Evolutionary conservation across 306 rosid species (phyloP).

Genomic region (Vigna reflexopilosa): DNA sequence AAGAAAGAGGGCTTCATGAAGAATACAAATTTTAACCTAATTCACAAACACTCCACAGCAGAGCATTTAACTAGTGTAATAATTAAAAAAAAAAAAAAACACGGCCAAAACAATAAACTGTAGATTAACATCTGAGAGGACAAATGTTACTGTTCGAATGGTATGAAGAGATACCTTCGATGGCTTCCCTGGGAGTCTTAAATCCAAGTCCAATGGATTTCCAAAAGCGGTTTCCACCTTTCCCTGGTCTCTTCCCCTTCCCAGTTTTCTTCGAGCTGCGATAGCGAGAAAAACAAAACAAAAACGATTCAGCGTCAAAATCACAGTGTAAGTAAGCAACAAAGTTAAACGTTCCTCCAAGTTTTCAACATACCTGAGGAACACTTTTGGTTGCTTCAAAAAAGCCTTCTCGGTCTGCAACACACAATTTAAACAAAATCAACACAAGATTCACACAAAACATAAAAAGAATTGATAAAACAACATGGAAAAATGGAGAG

Average conservation of each 20-base stretch:
- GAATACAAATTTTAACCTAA: background rate
- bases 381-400: slow-evolving; percentile 80
- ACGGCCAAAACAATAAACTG: background rate
- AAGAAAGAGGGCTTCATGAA: background rate
- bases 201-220: slow-evolving; percentile 83
- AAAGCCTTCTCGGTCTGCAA: slow-evolving; percentile 82
- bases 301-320: background rate
- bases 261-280: slow-evolving; percentile 72
- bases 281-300: background rate
- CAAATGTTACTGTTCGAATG: background rate
- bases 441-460: background rate
- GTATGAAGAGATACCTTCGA: slow-evolving; percentile 53
- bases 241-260: slow-evolving; percentile 87
- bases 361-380: slow-evolving; percentile 49
- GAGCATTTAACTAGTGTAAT: background rate
- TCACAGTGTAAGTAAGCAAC: background rate
- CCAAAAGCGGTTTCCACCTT: slow-evolving; percentile 82
- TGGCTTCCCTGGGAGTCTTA: slow-evolving; percentile 90
- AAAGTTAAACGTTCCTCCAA: background rate
- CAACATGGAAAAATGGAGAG: too few species aligned
- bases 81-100: background rate
- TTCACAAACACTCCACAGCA: background rate
- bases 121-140: background rate
- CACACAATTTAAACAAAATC: background rate
- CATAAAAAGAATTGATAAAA: background rate